Percentiles rank a stretch among this genome's conserved stretches.
Evolutionary conservation across 1,139 yeast genomes (phyloP).

Genomic region (Arxiozyma slooffiae): DNA sequence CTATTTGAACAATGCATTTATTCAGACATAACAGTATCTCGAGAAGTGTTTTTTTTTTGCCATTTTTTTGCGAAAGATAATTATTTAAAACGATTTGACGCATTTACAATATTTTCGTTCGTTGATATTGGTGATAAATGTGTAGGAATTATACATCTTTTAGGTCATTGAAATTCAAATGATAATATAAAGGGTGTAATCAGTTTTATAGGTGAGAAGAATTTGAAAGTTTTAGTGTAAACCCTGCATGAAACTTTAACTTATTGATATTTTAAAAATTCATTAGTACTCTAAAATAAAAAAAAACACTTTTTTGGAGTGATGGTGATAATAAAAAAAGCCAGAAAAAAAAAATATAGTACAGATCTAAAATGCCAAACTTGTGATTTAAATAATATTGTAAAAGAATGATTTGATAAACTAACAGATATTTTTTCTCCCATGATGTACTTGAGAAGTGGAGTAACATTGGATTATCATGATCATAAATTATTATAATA

Average conservation of each 20-base stretch:
- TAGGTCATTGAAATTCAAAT: conserved; percentile 66
- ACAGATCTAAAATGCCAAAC: conserved; percentile 65
- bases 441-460: conserved; percentile 54
- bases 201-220: conserved; percentile 56
- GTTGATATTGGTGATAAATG: conserved; percentile 88
- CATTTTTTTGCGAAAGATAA: conserved; percentile 94
- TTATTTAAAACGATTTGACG: conserved; percentile 62
- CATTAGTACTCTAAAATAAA: conserved; percentile 72
- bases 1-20: conserved; percentile 37
- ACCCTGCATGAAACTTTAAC: conserved; percentile 72
- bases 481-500: no score
- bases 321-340: conserved; percentile 47
- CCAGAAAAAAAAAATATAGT: conserved; percentile 88
- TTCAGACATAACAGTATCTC: conserved; percentile 58
- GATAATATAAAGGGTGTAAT: conserved; percentile 67
- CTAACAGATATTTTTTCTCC: conserved; percentile 73
- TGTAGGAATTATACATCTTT: conserved; percentile 74
- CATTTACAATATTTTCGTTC: conserved; percentile 61
- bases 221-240: conserved; percentile 68
- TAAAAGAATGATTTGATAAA: conserved; percentile 76
- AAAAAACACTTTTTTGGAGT: conserved; percentile 69
- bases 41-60: conserved; percentile 63
- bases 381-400: conserved; percentile 67
- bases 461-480: conserved; percentile 29
- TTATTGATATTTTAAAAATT: conserved; percentile 86